A percentile compares a stretch with the other conserved stretches of the same genome.
Evolutionary conservation across 2,329 filamentous ascomycete species (phyloP).

Genomic region (Cladorrhinum sp.): DNA sequence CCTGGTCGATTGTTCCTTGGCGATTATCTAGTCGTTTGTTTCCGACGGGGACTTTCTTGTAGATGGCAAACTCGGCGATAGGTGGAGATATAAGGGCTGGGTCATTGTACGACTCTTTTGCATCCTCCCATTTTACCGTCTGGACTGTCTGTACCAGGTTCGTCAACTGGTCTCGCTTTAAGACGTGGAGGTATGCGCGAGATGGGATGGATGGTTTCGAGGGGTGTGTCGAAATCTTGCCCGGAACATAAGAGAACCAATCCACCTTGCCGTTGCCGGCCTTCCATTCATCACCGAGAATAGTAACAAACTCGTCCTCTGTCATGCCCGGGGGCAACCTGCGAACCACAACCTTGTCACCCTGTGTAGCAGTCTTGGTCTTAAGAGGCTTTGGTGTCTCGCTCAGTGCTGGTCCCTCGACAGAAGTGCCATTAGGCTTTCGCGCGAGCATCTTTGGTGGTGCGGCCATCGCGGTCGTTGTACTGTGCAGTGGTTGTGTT

Average conservation of each 20-base stretch:
- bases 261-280: slow-evolving; percentile 77
- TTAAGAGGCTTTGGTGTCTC: slow-evolving; percentile 43
- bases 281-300: slow-evolving; percentile 79
- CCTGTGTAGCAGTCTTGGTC: slow-evolving; percentile 52
- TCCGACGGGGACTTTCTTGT: slow-evolving; percentile 74
- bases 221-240: slow-evolving; percentile 79
- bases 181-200: slow-evolving; percentile 78
- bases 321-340: slow-evolving; percentile 84
- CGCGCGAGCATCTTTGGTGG: slow-evolving; percentile 32
- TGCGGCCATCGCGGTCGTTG: slow-evolving; percentile 21
- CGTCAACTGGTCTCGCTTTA: slow-evolving; percentile 65
- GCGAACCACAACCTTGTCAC: slow-evolving; percentile 81
- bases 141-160: slow-evolving; percentile 69
- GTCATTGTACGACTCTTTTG: slow-evolving; percentile 70
- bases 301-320: slow-evolving; percentile 68
- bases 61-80: slow-evolving; percentile 75
- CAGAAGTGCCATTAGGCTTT: slow-evolving; percentile 49
- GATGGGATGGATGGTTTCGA: slow-evolving; percentile 81
- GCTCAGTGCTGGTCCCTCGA: slow-evolving; percentile 31
- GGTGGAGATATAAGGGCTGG: slow-evolving; percentile 75
- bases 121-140: slow-evolving; percentile 71
- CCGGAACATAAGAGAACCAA: slow-evolving; percentile 66
- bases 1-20: slow-evolving; percentile 94
- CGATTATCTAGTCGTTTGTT: slow-evolving; percentile 77
- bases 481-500: background rate